Conservation (phyloP, 805 yeast species). For the Ogataea henricii region DNA sequence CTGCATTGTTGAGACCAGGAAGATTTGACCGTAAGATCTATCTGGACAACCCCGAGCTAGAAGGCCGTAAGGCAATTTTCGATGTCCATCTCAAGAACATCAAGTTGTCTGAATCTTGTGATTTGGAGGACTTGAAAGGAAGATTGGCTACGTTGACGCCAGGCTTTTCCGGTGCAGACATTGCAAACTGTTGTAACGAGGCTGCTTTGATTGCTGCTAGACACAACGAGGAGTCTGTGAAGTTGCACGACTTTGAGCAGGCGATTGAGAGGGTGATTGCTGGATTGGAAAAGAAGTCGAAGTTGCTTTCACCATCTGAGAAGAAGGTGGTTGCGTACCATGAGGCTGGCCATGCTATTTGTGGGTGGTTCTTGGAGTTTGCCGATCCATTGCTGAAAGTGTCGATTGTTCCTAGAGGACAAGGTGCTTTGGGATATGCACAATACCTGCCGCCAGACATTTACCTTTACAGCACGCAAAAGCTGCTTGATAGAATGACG, state of each 20-base stretch:
- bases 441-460: slow-evolving; percentile 92
- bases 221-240: slow-evolving; percentile 60
- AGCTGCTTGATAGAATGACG: slow-evolving; percentile 81
- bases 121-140: slow-evolving; percentile 68
- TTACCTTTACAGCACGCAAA: slow-evolving; percentile 73
- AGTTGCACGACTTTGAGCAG: slow-evolving; percentile 76
- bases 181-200: slow-evolving; percentile 92
- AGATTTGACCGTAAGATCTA: slow-evolving; percentile 89
- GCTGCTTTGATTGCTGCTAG: slow-evolving; percentile 94
- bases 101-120: slow-evolving; percentile 46
- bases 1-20: slow-evolving; percentile 91
- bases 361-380: slow-evolving; percentile 87
- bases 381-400: slow-evolving; percentile 93
- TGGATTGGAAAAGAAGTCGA: slow-evolving; percentile 86
- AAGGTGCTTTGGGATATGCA: slow-evolving; percentile 95
- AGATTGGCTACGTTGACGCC: slow-evolving; percentile 90
- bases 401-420: slow-evolving; percentile 93
- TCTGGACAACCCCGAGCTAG: slow-evolving; percentile 84
- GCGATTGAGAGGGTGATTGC: slow-evolving; percentile 95
- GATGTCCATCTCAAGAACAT: slow-evolving; percentile 73
- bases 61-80: slow-evolving; percentile 86
- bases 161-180: slow-evolving; percentile 95
- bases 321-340: slow-evolving; percentile 88
- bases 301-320: slow-evolving; percentile 76
- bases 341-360: slow-evolving; percentile 96